A percentile compares a stretch with the other conserved stretches of the same genome.
These are phyloP conservation scores for Emericellopsis atlantica DNA, from an alignment of 2,329 filamentous ascomycete species.

Conservation along the genomic window DNA sequence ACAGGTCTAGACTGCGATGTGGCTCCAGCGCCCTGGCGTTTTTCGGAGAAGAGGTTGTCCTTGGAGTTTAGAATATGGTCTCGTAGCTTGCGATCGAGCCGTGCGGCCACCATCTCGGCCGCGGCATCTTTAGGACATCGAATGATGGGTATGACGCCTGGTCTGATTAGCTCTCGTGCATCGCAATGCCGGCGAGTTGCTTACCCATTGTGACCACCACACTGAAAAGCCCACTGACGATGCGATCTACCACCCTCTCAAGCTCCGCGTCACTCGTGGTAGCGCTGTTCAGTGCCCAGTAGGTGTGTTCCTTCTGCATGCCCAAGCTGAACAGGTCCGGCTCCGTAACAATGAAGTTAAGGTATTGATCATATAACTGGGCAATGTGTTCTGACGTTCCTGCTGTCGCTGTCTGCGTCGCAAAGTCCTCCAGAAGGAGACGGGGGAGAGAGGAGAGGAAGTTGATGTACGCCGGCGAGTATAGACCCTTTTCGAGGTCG, in stretches of 20 bases:
- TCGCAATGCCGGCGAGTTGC: slow-evolving; percentile 6
- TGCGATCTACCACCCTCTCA: slow-evolving; percentile 75
- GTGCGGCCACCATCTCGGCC: slow-evolving; percentile 86
- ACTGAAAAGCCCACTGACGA: slow-evolving; percentile 94
- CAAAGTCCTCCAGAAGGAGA: slow-evolving; percentile 88
- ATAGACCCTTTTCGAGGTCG: slow-evolving; percentile 78
- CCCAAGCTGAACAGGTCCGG: slow-evolving; percentile 91
- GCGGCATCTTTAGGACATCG: slow-evolving; percentile 85
- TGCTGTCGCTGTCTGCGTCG: slow-evolving; percentile 69
- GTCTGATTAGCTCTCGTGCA: background rate
- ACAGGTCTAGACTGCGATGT: slow-evolving; percentile 72
- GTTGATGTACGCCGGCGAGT: slow-evolving; percentile 91
- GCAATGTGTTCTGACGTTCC: slow-evolving; percentile 82
- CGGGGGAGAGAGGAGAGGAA: slow-evolving; percentile 90
- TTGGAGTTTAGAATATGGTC: slow-evolving; percentile 97
- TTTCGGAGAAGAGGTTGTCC: slow-evolving; percentile 81
- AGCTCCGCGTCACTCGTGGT: slow-evolving; percentile 83
- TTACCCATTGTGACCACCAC: slow-evolving; percentile 95
- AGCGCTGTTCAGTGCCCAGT: slow-evolving; percentile 92
- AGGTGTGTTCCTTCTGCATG: slow-evolving; percentile 80
- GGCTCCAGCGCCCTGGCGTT: slow-evolving; percentile 43
- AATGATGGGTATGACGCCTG: slow-evolving; percentile 87
- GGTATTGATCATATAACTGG: slow-evolving; percentile 89
- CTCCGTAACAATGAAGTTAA: slow-evolving; percentile 95
- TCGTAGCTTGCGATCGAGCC: slow-evolving; percentile 87